Base-by-base conservation (phyloP, 108 stramenopile genomes). In the Nitzschia sp. region DNA sequence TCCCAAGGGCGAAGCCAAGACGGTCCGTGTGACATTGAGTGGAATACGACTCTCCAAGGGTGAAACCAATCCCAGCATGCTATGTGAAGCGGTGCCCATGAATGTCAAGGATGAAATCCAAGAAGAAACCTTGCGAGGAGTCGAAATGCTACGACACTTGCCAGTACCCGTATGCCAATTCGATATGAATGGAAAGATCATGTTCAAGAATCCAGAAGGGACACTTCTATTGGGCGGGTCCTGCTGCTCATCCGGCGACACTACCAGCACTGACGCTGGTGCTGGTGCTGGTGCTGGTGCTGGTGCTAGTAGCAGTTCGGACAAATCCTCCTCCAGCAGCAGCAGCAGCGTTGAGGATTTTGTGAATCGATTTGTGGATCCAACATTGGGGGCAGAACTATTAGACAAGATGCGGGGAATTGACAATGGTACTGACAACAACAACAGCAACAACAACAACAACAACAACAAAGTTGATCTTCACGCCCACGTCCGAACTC, bases 201-300 rank as follows among this genome's bases (percentile, higher is more conserved):
- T 79, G 26, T 45, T 69, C n/a, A 72, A 79, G 38, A 79, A 79
- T 57, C 78, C 78, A 34, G 77, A 72, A 53, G 77, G 66, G 1
- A 17, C 38, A 41, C 6, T 41, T 41, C 13, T 11, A 11, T 13
- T 6, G 13, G 13, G 38, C n/a, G n/a, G n/a, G n/a, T n/a, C n/a
- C n/a, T n/a, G n/a, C n/a, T n/a, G n/a, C n/a, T n/a, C n/a, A n/a
- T 50, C 23, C 9, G 6, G 6, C 9, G 38, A 41, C 13, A 41
- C 38, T 13, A 9, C 38, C 6, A 13, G 13, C 9, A 6, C 9
- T 9, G 38, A 41, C 6, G 38, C 6, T 41, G 13, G 9, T 9
- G 38, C 38, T 6, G 38, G 13, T 6, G 38, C 6, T 11, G 48
- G 4, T 4, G 48, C 48, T 16, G 19, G 19, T 21, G 19, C 8